Evolutionary conservation across 2,329 filamentous ascomycete species (phyloP).

Genomic region (Neopestalotiopsis sp.): DNA sequence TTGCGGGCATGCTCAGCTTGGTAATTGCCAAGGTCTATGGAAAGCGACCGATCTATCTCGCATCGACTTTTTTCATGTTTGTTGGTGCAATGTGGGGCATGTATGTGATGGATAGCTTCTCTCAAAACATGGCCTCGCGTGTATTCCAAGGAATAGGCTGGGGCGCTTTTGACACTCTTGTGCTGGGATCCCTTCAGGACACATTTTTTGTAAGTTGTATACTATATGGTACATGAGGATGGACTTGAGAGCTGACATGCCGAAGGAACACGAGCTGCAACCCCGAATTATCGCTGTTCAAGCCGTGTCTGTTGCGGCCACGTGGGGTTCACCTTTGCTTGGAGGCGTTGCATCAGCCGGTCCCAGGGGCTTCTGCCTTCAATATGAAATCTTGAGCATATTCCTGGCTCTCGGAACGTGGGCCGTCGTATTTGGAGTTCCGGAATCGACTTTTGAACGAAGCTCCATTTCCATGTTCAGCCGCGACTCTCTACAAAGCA

Average conservation of each 20-base stretch:
- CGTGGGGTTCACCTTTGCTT: conserved; percentile 60
- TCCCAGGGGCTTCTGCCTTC: conserved; percentile 47
- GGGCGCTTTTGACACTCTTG: conserved; percentile 62
- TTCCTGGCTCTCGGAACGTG: conserved; percentile 54
- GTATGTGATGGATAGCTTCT: conserved; percentile 45
- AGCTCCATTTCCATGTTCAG: conserved; percentile 32
- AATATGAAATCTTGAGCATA: conserved; percentile 57
- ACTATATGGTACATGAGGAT: not conserved
- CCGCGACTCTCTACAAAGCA: conserved; percentile 25
- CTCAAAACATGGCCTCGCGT: conserved; percentile 56
- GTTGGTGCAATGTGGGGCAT: conserved; percentile 58
- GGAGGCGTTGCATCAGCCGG: conserved; percentile 54
- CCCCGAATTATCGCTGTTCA: conserved; percentile 51
- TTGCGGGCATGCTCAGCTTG: conserved; percentile 49
- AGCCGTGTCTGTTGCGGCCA: conserved; percentile 49
- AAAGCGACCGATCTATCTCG: conserved; percentile 59
- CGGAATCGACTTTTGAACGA: conserved; percentile 60
- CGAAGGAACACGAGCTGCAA: conserved; percentile 58
- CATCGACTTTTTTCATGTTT: conserved; percentile 51
- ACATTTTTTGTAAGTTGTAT: conserved; percentile 57
- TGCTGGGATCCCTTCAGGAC: conserved; percentile 59
- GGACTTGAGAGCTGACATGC: conserved; percentile 28
- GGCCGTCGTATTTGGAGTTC: conserved; percentile 52
- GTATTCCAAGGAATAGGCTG: conserved; percentile 63
- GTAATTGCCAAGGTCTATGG: conserved; percentile 53